Evolutionary conservation across 441 rosid genomes (phyloP), one percentile per base, ranked within the genome.

Genomic region (Flueggea neowawraea): DNA sequence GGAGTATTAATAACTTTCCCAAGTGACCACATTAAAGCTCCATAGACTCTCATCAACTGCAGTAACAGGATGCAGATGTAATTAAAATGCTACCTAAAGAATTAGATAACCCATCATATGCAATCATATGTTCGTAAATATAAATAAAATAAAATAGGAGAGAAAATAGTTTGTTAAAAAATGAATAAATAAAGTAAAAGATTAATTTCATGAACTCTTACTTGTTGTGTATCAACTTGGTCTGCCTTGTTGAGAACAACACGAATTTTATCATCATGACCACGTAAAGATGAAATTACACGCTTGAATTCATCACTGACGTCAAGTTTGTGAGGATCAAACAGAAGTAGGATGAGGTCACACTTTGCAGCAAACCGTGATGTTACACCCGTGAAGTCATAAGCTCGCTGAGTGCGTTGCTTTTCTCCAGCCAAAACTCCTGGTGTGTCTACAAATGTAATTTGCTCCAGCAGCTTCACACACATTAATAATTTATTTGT

Each of bases 281-380:
- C 99, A 14, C 89, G 96, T 71, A 91, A 69, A 69, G 98, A 89
- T 65, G 89, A 80, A 65, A 95, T 95, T 54, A 91, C 96, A 63
- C 96, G 93, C 86, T 86, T 95, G 89, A 95, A 95, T 78, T 95
- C 97, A 78, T 95, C 97, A 45, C 97, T 88, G 58, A 91, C 76
- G 77, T 95, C 97, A 65, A 91, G 90, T 75, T 91, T 95, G 84
- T 95, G 95, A 60, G 96, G 99, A 67, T 95, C 99, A 68, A 95
- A 91, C 17, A 95, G 78, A 72, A 95, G 97, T 67, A 95, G 84
- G 73, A 95, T 91, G 65, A 95, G 94, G 74, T 95, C 99, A 32
- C 98, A 88, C 78, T 95, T 95, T 45, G 99, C 81, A 43, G 99
- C 98, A 80, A 91, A 95, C 99, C 98, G 91, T 39, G 99, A 91